A percentile compares a stretch with the other conserved stretches of the same genome.
phyloP scores from a whole-genome alignment of 1,284 basidiomycete genomes.

The Kwoniella shivajii region DNA sequence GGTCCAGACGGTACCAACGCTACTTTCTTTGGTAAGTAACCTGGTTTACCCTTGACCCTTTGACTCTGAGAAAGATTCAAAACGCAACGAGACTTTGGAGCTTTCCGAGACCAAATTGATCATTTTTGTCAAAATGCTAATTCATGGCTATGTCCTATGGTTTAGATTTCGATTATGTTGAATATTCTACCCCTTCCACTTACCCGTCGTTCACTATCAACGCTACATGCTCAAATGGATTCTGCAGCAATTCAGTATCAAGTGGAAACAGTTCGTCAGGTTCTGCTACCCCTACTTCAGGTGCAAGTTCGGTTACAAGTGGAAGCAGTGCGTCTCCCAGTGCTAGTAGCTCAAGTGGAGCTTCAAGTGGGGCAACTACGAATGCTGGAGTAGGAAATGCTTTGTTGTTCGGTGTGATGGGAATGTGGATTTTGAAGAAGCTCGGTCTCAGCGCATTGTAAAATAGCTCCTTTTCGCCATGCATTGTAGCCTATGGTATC shows the following conservation, averaged over 20 bases:
- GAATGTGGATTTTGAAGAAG: conserved; percentile 10
- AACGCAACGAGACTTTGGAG: too few species aligned
- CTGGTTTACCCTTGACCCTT: not conserved
- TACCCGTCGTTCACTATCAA: conserved; percentile 23
- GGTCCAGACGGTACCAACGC: conserved; percentile 31
- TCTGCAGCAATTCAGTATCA: conserved; percentile 11
- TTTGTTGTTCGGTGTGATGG: conserved; percentile 1
- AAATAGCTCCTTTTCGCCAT: too few species aligned
- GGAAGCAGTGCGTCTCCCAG: not conserved
- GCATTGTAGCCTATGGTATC: too few species aligned
- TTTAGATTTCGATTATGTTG: conserved; percentile 52
- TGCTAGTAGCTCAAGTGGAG: not conserved
- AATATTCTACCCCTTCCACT: conserved; percentile 44
- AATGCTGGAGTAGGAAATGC: not conserved
- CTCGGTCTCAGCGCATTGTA: not conserved
- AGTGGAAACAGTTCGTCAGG: not conserved
- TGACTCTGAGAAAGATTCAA: not conserved
- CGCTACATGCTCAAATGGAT: conserved; percentile 26
- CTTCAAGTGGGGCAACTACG: not conserved
- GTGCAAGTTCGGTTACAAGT: not conserved
- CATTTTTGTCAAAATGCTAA: too few species aligned
- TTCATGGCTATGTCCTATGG: not conserved
- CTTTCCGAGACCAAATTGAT: not conserved
- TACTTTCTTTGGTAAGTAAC: conserved; percentile 51
- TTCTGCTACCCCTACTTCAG: not conserved